These are phyloP conservation scores for Escallonia rubra DNA, from an alignment of 129 eudicot genomes.

Conservation along the genomic window DNA sequence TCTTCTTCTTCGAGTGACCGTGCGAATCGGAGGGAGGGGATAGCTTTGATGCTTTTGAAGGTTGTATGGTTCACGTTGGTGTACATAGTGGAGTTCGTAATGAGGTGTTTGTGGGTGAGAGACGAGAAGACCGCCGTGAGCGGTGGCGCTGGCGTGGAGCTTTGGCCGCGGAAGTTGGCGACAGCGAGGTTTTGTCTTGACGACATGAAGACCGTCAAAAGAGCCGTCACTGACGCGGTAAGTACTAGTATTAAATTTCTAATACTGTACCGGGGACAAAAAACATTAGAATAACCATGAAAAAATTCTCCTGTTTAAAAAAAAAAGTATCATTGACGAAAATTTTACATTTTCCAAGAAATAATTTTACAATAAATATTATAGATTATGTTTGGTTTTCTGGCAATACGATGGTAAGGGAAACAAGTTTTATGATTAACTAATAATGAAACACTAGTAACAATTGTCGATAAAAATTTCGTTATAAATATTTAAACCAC, in stretches of 20 bases:
- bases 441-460: too few species aligned
- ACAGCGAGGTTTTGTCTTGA: conserved; percentile 60
- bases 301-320: too few species aligned
- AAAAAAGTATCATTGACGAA: too few species aligned
- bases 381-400: too few species aligned
- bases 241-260: neutral
- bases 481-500: too few species aligned
- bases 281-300: too few species aligned
- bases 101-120: conserved; percentile 43
- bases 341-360: too few species aligned
- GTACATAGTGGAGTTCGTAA: conserved; percentile 37
- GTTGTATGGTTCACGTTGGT: conserved; percentile 44
- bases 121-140: conserved; percentile 50
- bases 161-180: conserved; percentile 72
- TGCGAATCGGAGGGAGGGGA: neutral
- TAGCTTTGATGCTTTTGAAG: conserved; percentile 15
- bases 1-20: neutral
- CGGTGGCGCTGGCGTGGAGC: conserved; percentile 88
- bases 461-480: too few species aligned
- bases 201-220: conserved; percentile 75
- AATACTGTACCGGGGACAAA: too few species aligned
- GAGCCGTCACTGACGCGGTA: conserved; percentile 58
- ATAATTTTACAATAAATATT: too few species aligned
- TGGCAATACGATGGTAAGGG: too few species aligned
- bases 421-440: too few species aligned